Evolutionary conservation across 257 asterid genomes (phyloP), one percentile per base, ranked within the genome.

Genomic region (Sherardia arvensis): DNA sequence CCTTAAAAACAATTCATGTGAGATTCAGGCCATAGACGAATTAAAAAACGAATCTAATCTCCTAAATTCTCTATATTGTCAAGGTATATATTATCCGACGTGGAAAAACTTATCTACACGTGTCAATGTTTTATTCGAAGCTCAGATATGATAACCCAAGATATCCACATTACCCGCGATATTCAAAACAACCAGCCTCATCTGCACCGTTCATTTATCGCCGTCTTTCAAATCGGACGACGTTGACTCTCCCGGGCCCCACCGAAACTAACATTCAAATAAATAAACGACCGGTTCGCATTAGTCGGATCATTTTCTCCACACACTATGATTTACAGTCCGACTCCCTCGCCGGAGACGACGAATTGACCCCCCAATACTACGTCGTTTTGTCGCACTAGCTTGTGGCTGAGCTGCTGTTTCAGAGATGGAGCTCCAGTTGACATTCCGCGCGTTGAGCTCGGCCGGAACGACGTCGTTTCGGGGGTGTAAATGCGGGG

Each of bases 371-470:
- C 27, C 49, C 2, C 1, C 8, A 49, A 25, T 17, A 4, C 33
- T 5, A 1, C 53, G 59, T 14, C 61, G 70, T 43, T 66, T 40
- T 28, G 54, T 1, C n/a, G n/a, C n/a, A n/a, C n/a, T n/a, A n/a
- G 0, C 8, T 28, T 1, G 20, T 27, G n/a, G 43, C 18, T 18
- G 17, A 48, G 66, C 60, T 28, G 23, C 65, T 23, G 54, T 69
- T 53, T 54, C 7, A 8, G 33, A 36, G 27, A 85, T 90, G 97
- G 87, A 80, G 61, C 61, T 87, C 33, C 78, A 86, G 56, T 75
- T 89, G 38, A 36, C 69, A 59, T 79, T 81, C 60, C 81, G 80
- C 73, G 76, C 85, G 60, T 75, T 86, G 29, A 76, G 45, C 9
- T 69, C 80, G 32, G 75, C 82, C 51, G 51, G 20, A 4, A 56